A percentile compares a stretch with the other conserved stretches of the same genome.
Conservation (phyloP, 106 monocot genomes). For the Ottelia alismoides region DNA sequence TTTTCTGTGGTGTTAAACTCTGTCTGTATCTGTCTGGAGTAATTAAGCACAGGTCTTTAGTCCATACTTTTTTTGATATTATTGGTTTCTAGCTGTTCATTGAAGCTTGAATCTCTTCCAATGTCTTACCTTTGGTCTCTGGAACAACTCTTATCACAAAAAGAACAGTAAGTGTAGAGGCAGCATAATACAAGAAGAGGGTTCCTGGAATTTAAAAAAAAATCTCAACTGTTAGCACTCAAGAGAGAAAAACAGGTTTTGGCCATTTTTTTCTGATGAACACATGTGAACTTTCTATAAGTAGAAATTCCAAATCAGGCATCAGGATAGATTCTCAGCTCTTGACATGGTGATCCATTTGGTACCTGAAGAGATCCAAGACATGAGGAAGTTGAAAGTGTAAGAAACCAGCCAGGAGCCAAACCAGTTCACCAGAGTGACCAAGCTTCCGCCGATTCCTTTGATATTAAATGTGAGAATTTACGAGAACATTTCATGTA, state of each 20-base stretch:
- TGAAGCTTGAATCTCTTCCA: slow-evolving; percentile 8
- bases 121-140: slow-evolving; percentile 7
- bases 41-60: no score
- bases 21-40: no score
- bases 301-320: no score
- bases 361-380: slow-evolving; percentile 24
- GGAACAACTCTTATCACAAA: slow-evolving; percentile 4
- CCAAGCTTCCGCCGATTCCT: slow-evolving; percentile 12
- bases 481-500: slow-evolving; percentile 17
- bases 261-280: no score
- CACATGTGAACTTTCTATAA: no score
- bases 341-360: no score
- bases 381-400: slow-evolving; percentile 18
- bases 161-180: neutral
- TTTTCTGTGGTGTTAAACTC: no score
- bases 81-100: no score
- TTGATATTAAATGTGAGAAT: slow-evolving; percentile 11
- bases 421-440: slow-evolving; percentile 17
- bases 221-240: no score
- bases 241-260: no score
- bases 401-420: slow-evolving; percentile 21
- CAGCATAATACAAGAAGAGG: neutral
- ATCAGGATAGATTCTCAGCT: no score
- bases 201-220: slow-evolving; percentile 1
- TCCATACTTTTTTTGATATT: no score